phyloP scores from a whole-genome alignment of 2,329 filamentous ascomycete species.

The Thermothelomyces thermophilus region DNA sequence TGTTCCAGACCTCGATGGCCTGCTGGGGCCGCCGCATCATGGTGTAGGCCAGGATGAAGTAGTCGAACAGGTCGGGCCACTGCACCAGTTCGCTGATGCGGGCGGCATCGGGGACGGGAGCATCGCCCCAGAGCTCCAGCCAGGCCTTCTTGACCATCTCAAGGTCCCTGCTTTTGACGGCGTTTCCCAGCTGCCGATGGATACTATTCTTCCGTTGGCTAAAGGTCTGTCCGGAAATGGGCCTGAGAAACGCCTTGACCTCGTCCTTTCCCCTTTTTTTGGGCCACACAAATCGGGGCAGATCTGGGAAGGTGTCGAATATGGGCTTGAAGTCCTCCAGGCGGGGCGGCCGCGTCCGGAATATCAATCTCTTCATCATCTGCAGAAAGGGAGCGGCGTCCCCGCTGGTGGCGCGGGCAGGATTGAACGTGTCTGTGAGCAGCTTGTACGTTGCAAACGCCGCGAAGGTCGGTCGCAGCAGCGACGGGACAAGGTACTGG shows the following conservation, averaged over 20 bases:
- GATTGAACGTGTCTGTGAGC: conserved; percentile 30
- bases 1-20: conserved; percentile 32
- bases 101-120: conserved; percentile 18
- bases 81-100: conserved; percentile 15
- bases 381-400: conserved; percentile 25
- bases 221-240: neutral
- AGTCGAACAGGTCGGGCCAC: conserved; percentile 27
- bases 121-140: conserved; percentile 27
- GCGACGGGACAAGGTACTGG: conserved; percentile 24
- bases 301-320: conserved; percentile 17
- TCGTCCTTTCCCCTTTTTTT: neutral
- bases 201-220: conserved; percentile 1
- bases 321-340: conserved; percentile 17
- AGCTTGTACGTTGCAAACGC: conserved; percentile 35
- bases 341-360: conserved; percentile 3
- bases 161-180: conserved; percentile 26
- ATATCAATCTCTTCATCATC: conserved; percentile 22
- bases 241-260: neutral
- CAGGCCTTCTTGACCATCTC: conserved; percentile 25
- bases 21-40: conserved; percentile 27
- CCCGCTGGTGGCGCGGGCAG: conserved; percentile 14
- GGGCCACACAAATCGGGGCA: conserved; percentile 16
- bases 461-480: conserved; percentile 29
- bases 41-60: conserved; percentile 32
- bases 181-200: conserved; percentile 26